A percentile compares a stretch with the other conserved stretches of the same genome.
phyloP scores from a whole-genome alignment of 2,329 filamentous ascomycete species.

The Thielaviopsis musarum region DNA sequence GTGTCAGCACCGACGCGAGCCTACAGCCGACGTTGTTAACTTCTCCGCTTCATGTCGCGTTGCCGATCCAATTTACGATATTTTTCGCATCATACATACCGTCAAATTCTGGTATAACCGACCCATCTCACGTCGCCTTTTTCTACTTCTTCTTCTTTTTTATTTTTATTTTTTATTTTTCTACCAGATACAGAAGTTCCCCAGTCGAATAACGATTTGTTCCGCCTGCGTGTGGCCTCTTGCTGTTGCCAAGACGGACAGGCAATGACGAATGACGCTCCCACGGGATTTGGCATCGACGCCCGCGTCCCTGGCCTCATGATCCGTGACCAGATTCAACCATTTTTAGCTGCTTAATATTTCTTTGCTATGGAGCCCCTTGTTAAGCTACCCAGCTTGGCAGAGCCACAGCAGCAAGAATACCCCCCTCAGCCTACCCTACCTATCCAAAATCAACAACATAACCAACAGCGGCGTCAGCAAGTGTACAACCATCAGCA shows the following conservation, averaged over 20 bases:
- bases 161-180: background rate
- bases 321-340: background rate
- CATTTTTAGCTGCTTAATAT: background rate
- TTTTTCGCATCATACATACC: too few species aligned
- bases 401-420: conserved; percentile 5
- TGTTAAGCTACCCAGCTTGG: conserved; percentile 5
- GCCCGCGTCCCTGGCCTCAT: conserved; percentile 10
- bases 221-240: conserved; percentile 1
- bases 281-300: conserved; percentile 9
- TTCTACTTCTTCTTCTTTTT: background rate
- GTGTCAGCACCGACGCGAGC: too few species aligned
- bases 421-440: background rate
- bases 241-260: background rate
- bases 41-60: too few species aligned
- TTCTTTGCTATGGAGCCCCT: conserved; percentile 8
- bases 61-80: too few species aligned
- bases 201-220: background rate
- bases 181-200: background rate
- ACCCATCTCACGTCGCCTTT: too few species aligned
- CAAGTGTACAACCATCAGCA: background rate
- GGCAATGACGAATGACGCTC: conserved; percentile 7
- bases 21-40: too few species aligned
- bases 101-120: too few species aligned
- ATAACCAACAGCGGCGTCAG: background rate
- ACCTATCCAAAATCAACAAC: background rate